Percentiles rank a stretch among this genome's conserved stretches.
These are phyloP conservation scores for Gastrolobium villosum DNA, from an alignment of 306 rosid genomes.

Conservation along the genomic window DNA sequence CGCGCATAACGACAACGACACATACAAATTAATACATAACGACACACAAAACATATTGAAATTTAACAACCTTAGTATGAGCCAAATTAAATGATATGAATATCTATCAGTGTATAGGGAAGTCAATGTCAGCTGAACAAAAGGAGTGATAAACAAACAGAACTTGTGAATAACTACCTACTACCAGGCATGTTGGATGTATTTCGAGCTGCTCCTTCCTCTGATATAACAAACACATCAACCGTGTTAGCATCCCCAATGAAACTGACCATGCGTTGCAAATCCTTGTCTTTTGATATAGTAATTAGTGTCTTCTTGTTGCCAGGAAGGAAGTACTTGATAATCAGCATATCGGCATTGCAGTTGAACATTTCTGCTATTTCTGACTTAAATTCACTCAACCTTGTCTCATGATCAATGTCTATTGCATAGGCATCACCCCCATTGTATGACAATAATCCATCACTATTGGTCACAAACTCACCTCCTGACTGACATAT, in stretches of 20 bases:
- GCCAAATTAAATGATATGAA: slow-evolving; percentile 25
- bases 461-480: slow-evolving; percentile 80
- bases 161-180: slow-evolving; percentile 69
- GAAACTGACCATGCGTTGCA: slow-evolving; percentile 93
- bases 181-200: slow-evolving; percentile 86
- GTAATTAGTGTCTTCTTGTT: slow-evolving; percentile 92
- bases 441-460: slow-evolving; percentile 77
- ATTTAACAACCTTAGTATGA: too few relatives aligned
- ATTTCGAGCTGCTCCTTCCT: slow-evolving; percentile 76
- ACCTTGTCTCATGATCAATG: slow-evolving; percentile 74
- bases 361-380: slow-evolving; percentile 80
- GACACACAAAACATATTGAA: too few relatives aligned
- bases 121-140: slow-evolving; percentile 21
- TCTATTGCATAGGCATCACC: slow-evolving; percentile 93
- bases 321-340: slow-evolving; percentile 95
- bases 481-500: slow-evolving; percentile 96
- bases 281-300: slow-evolving; percentile 91
- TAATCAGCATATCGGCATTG: slow-evolving; percentile 63
- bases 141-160: slow-evolving; percentile 31
- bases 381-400: slow-evolving; percentile 83
- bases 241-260: slow-evolving; percentile 74
- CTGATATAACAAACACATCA: slow-evolving; percentile 76
- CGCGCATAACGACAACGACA: too few relatives aligned
- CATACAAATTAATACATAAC: too few relatives aligned
- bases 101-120: slow-evolving; percentile 13